Percentiles rank a stretch among this genome's conserved stretches.
Conservation (phyloP, 306 rosid species). For the Alnus glutinosa region DNA sequence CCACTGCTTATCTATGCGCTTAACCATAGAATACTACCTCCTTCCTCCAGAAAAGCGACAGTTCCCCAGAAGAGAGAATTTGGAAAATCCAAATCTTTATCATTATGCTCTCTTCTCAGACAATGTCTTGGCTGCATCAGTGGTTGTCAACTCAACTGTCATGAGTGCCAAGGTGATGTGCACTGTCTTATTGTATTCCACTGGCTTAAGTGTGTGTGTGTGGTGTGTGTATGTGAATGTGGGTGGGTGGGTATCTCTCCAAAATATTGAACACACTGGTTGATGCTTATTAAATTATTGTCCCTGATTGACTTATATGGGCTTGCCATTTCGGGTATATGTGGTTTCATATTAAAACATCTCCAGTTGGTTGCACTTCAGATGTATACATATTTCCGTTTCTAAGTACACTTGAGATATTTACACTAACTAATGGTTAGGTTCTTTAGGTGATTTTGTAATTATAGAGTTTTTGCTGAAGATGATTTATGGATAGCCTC, state of each 20-base stretch:
- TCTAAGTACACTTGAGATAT: neutral
- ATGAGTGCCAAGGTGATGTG: slow-evolving; percentile 74
- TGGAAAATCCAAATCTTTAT: slow-evolving; percentile 73
- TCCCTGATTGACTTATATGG: neutral
- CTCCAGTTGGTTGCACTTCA: neutral
- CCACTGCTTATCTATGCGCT: slow-evolving; percentile 89
- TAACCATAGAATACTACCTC: slow-evolving; percentile 86
- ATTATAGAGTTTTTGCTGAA: neutral
- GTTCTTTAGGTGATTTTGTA: neutral
- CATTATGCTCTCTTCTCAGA: slow-evolving; percentile 96
- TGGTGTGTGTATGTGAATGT: slow-evolving; percentile 1
- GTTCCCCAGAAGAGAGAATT: slow-evolving; percentile 79
- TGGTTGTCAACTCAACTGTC: slow-evolving; percentile 86
- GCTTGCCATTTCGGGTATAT: neutral
- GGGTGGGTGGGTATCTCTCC: slow-evolving; percentile 6
- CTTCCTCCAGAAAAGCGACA: slow-evolving; percentile 75
- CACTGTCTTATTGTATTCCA: slow-evolving; percentile 15
- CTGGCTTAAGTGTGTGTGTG: neutral
- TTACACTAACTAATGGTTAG: neutral
- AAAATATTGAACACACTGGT: slow-evolving; percentile 1
- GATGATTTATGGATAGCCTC: neutral
- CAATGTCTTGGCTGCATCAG: slow-evolving; percentile 96
- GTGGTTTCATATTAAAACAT: neutral
- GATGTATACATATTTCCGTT: neutral
- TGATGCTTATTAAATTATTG: neutral